Evolutionary conservation across 2,329 filamentous ascomycete genomes (phyloP), one percentile per base, ranked within the genome.

Genomic region (Remersonia thermophila): DNA sequence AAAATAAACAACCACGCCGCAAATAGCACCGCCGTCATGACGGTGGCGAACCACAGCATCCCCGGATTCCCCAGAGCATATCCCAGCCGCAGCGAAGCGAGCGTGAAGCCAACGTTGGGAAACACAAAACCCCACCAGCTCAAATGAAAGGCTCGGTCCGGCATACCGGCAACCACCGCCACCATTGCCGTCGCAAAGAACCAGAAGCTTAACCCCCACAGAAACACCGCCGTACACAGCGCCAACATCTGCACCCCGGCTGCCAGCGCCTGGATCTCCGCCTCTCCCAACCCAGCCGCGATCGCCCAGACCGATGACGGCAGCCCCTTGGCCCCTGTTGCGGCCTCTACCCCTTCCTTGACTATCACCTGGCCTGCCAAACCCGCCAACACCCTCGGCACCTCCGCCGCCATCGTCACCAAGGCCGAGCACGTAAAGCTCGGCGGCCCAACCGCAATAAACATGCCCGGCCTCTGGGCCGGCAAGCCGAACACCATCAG

Each of bases 121-220:
- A 80, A 80, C 25, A 80, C 67, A 53, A 77, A 76, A 5, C 72
- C 71, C 65, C 71, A 77, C 74, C 73, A 80, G 36, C 58, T 63
- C 23, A 64, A 51, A 39, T 58, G 60, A 39, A 65, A 65, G 33
- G 35, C 45, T 35, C 48, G 43, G 30, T 54, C 52, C 11, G 49
- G 51, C 41, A 55, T 53, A 12, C 56, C 58, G 4, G 51, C 44
- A 37, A 63, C 39, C 7, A 67, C 59, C n/a, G 65, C 65, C 17
- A 65, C 55, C 14, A 58, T 51, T 3, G 63, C 64, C 15, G 66
- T 61, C 32, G 56, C 61, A 51, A 72, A 76, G 67, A 69, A 73
- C 69, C 73, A 77, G 11, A 67, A 51, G 33, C 63, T 63, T 15
- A 83, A 53, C 0, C 72, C 69, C 80, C 80, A 84, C 8, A 85